Evolutionary conservation across 805 yeast species (phyloP).

Genomic region (Yarrowia hollandica): DNA sequence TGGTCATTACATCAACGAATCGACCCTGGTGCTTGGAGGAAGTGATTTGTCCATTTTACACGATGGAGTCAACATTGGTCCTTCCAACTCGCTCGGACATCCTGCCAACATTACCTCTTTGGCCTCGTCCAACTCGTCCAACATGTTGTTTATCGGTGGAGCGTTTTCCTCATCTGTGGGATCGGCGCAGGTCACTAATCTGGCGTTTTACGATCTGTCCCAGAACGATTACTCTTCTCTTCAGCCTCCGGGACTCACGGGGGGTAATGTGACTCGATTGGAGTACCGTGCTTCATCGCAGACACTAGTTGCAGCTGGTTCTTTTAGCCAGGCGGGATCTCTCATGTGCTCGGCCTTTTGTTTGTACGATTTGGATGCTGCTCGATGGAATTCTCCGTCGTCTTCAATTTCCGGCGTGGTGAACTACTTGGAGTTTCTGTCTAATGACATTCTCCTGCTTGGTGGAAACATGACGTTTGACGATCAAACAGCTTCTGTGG

Average conservation of each 20-base stretch:
- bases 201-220: slow-evolving; percentile 55
- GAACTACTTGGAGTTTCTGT: slow-evolving; percentile 53
- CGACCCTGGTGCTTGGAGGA: slow-evolving; percentile 20
- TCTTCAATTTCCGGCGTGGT: slow-evolving; percentile 53
- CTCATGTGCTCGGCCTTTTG: slow-evolving; percentile 65
- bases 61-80: slow-evolving; percentile 40
- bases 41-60: slow-evolving; percentile 32
- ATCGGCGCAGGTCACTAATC: slow-evolving; percentile 44
- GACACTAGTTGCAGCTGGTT: slow-evolving; percentile 69
- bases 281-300: slow-evolving; percentile 46
- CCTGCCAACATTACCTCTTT: slow-evolving; percentile 13
- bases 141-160: slow-evolving; percentile 41
- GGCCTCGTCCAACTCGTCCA: slow-evolving; percentile 31
- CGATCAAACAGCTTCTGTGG: slow-evolving; percentile 47
- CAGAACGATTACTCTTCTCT: slow-evolving; percentile 45
- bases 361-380: slow-evolving; percentile 55
- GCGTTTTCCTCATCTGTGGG: slow-evolving; percentile 36
- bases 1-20: slow-evolving; percentile 8
- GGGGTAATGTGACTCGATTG: slow-evolving; percentile 47
- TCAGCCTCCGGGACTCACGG: slow-evolving; percentile 51
- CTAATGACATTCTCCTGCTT: slow-evolving; percentile 45
- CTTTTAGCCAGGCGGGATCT: slow-evolving; percentile 59
- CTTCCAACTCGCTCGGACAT: slow-evolving; percentile 34
- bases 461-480: slow-evolving; percentile 56
- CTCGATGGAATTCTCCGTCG: slow-evolving; percentile 54